Base-by-base conservation (phyloP, 192 early-diverging fungal genomes). In the Gaertneriomyces semiglobifer region DNA sequence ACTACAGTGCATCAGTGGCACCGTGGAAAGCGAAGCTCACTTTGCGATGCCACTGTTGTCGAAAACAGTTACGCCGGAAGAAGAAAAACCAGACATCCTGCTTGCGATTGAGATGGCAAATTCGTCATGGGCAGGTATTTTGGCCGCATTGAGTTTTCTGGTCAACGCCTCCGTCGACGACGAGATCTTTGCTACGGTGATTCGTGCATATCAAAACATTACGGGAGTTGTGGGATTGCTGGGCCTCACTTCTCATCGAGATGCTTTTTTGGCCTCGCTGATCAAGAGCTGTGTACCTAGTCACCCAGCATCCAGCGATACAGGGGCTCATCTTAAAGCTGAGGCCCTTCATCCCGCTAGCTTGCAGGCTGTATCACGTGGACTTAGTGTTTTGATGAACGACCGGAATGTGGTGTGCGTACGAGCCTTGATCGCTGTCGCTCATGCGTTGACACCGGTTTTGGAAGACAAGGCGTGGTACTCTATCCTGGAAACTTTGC, bases 401-500 rank as follows among this genome's bases (percentile, higher is more conserved):
- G 86, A 90, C 42, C 84, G 92, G 42, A 93, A 96, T 71, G 71
- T 94, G 33, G 80, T 83, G 50, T 90, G 89, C 51, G 69, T 97
- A 20, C 84, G 89, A 7, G 85, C 88, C 4, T 66, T 92, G 33
- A 63, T 95, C 2, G 77, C 82, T 33, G 81, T 93, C 9, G 85
- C 92, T 6, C 78, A 87, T 73, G 87, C 82, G 25, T 78, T 97
- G 59, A 86, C 84, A 6, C 73, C 85, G 10, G 86, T 86, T 7
- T 73, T 99, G 48, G 91, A 88, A 12, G 73, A 88, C 44, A 72
- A 71, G 58, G 80, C 88, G 51, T 99, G 96, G 96, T 92, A 89
- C 67, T 74, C 88, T 40, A 84, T 96, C 2, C 68, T 96, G 43
- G 90, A 93, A 62, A 93, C 93, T 4, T 76, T 96, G 66, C 93